A percentile compares a stretch with the other conserved stretches of the same genome.
phyloP scores from a whole-genome alignment of 306 rosid species.

The Castanea sativa region DNA sequence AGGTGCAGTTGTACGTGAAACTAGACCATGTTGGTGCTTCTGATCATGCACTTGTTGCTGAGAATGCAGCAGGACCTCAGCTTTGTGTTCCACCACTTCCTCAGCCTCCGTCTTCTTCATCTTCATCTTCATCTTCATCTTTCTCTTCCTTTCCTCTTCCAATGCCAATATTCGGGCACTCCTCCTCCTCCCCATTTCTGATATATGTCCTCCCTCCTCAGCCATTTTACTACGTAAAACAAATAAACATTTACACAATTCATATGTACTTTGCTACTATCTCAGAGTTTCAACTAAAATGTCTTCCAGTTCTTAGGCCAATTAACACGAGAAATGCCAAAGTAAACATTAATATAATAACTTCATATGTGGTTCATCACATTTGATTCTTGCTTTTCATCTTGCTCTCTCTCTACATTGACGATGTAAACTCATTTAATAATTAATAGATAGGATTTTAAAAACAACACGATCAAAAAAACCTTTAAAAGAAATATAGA shows the following conservation, averaged over 20 bases:
- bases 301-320: not conserved
- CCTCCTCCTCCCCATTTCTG: slow-evolving; percentile 23
- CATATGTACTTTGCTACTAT: not conserved
- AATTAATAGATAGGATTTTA: no score
- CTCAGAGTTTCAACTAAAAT: not conserved
- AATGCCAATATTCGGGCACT: slow-evolving; percentile 33
- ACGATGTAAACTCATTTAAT: no score
- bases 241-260: not conserved
- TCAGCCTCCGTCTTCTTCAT: no score
- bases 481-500: no score
- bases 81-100: not conserved
- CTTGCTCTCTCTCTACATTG: no score
- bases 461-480: no score
- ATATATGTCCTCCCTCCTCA: slow-evolving; percentile 1
- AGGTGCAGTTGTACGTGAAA: not conserved
- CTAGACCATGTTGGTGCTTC: not conserved
- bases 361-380: no score
- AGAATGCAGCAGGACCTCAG: not conserved
- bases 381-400: no score
- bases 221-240: not conserved
- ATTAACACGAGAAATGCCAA: not conserved
- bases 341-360: not conserved
- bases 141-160: slow-evolving; percentile 29
- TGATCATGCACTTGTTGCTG: not conserved
- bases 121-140: not conserved